These are phyloP conservation scores for Brassica nigra DNA, from an alignment of 345 rosid genomes.

Conservation along the genomic window DNA sequence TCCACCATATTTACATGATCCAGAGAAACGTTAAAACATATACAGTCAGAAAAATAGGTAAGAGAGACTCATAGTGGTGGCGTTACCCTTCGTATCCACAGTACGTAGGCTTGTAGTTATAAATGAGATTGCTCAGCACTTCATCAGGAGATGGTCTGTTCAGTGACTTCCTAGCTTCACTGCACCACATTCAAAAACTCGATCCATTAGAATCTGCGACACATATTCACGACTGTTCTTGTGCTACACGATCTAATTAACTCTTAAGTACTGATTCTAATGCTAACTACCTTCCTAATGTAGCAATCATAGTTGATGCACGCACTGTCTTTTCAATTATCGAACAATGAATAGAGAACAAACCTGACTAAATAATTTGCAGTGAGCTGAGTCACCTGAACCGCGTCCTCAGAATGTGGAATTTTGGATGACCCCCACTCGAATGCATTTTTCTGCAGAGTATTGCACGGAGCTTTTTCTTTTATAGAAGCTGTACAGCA, in stretches of 20 bases:
- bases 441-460: conserved; percentile 88
- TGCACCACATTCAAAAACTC: conserved; percentile 41
- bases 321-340: not conserved
- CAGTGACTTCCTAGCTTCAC: conserved; percentile 85
- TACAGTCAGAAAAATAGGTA: too few species aligned
- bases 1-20: conserved; percentile 3
- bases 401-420: conserved; percentile 91
- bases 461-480: conserved; percentile 11
- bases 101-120: conserved; percentile 78
- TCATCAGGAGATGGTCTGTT: conserved; percentile 64
- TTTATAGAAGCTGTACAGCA: conserved; percentile 17
- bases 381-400: conserved; percentile 78
- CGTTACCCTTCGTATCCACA: conserved; percentile 88
- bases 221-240: not conserved
- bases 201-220: not conserved
- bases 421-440: conserved; percentile 80
- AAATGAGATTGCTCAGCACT: conserved; percentile 76
- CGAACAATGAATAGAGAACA: conserved; percentile 23
- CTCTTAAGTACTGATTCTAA: not conserved
- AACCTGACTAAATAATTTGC: conserved; percentile 71
- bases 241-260: not conserved
- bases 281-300: not conserved
- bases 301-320: not conserved
- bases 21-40: not conserved
- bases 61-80: not conserved